Evolutionary conservation across 2,329 filamentous ascomycete genomes (phyloP).

Genomic region (Fusarium transvaalense): DNA sequence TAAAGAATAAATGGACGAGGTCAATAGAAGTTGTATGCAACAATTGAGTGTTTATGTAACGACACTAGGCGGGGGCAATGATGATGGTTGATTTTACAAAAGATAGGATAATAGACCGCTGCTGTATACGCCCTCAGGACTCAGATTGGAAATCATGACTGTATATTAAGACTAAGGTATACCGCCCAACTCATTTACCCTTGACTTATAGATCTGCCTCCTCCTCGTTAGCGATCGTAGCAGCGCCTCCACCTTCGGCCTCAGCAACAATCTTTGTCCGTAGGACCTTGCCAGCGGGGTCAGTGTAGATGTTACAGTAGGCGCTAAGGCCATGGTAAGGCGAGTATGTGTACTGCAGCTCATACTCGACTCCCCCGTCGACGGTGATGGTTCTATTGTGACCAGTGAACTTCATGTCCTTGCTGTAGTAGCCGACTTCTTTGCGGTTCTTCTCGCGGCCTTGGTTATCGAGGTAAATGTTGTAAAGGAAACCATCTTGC

Average conservation of each 20-base stretch:
- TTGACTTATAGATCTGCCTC: not conserved
- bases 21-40: no score
- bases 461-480: constrained; percentile 28
- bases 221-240: constrained; percentile 27
- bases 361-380: constrained; percentile 9
- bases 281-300: constrained; percentile 24
- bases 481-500: constrained; percentile 29
- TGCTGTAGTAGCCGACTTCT: constrained; percentile 27
- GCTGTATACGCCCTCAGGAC: not conserved
- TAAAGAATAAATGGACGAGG: no score
- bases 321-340: constrained; percentile 27
- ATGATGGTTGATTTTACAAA: no score
- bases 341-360: constrained; percentile 29
- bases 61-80: no score
- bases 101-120: no score
- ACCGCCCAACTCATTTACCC: no score
- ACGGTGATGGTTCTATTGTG: constrained; percentile 22
- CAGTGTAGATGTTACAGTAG: constrained; percentile 29
- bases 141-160: not conserved
- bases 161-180: not conserved
- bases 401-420: constrained; percentile 31
- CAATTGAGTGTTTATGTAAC: no score
- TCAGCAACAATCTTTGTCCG: constrained; percentile 32
- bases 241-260: constrained; percentile 29
- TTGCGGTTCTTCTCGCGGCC: constrained; percentile 27